Conservation (phyloP, 2,329 filamentous ascomycete genomes). For the Fusarium oligoseptatum region DNA sequence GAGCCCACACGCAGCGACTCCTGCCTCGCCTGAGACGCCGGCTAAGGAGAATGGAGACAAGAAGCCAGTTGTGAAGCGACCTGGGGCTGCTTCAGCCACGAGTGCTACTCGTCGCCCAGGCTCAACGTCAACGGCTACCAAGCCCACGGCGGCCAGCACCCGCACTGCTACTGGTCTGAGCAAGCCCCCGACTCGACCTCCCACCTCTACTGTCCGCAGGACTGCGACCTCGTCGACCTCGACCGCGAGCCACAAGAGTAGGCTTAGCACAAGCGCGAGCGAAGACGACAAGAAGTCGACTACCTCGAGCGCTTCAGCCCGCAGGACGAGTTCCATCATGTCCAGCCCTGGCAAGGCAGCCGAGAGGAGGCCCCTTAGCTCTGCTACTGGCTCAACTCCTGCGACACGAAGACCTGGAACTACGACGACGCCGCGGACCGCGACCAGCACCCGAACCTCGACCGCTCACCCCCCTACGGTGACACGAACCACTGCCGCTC, state of each 20-base stretch:
- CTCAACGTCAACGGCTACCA: slow-evolving; percentile 40
- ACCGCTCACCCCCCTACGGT: slow-evolving; percentile 18
- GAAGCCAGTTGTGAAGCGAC: slow-evolving; percentile 54
- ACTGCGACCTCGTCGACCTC: slow-evolving; percentile 53
- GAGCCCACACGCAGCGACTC: slow-evolving; percentile 46
- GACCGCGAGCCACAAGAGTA: slow-evolving; percentile 59
- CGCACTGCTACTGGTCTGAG: slow-evolving; percentile 57
- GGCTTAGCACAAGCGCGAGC: slow-evolving; percentile 62
- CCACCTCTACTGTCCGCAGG: slow-evolving; percentile 52
- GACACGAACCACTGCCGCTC: slow-evolving; percentile 49
- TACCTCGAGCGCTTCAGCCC: slow-evolving; percentile 54
- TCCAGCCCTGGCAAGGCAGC: slow-evolving; percentile 54
- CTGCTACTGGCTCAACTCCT: slow-evolving; percentile 46
- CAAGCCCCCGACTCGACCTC: slow-evolving; percentile 64
- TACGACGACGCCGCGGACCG: slow-evolving; percentile 53
- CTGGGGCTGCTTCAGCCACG: slow-evolving; percentile 50
- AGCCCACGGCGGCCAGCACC: slow-evolving; percentile 49
- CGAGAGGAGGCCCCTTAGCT: slow-evolving; percentile 54
- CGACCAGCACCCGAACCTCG: slow-evolving; percentile 48
- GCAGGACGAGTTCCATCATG: slow-evolving; percentile 60
- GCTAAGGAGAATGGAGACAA: slow-evolving; percentile 49
- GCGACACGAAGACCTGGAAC: slow-evolving; percentile 53
- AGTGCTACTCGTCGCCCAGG: slow-evolving; percentile 39
- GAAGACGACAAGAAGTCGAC: slow-evolving; percentile 64
- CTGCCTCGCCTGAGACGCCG: slow-evolving; percentile 51